Base-by-base conservation (phyloP, 768 basidiomycete genomes). In the Daedaleopsis sinensis region DNA sequence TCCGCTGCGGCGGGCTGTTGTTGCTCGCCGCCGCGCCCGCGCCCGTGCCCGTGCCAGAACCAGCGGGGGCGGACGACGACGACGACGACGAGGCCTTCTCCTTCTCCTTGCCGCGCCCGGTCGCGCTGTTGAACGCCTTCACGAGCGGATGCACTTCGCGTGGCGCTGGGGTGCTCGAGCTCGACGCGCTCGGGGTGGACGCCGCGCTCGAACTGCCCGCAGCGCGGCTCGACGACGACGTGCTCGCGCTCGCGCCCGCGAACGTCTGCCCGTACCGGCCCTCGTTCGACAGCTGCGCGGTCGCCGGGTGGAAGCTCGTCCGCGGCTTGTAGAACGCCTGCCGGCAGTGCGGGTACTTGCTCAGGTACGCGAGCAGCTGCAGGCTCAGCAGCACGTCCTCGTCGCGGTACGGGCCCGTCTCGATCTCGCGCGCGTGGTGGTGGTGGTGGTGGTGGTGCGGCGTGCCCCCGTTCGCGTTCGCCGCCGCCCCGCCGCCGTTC, bases 261-360 rank as follows among this genome's bases (percentile, higher is more conserved):
- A 67, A 38, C n/a, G 58, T 35, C 43, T 58, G 48, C 1, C 44
- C 58, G 13, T 50, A 55, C 46, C 55, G 52, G 3, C 39, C 48
- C 23, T 55, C 55, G 24, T 51, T 59, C 12, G 62, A 50, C 19
- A 66, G 53, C 32, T 63, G 66, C 1, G 82, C 78, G 32, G 84
- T 85, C 10, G 89, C 91, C 0, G 91, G 91, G 68, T 92, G 91
- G 73, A 93, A 93, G n/a, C 86, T 84, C n/a, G 79, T 76, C 1
- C 92, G 82, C 1, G 87, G 89, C 72, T 94, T 93, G 73, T 98
- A 97, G 71, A 99, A 98, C 7, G 95, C 93, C 69, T 95, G 89
- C 11, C 97, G 82, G 4, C 98, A 96, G 72, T 98, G 96, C 0
- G 97, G 95, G 72, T 99, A 98, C 74, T 99, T 98, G 77, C 91